Evolutionary conservation across 2,329 filamentous ascomycete species (phyloP).

Genomic region (Apiospora malaysiana): DNA sequence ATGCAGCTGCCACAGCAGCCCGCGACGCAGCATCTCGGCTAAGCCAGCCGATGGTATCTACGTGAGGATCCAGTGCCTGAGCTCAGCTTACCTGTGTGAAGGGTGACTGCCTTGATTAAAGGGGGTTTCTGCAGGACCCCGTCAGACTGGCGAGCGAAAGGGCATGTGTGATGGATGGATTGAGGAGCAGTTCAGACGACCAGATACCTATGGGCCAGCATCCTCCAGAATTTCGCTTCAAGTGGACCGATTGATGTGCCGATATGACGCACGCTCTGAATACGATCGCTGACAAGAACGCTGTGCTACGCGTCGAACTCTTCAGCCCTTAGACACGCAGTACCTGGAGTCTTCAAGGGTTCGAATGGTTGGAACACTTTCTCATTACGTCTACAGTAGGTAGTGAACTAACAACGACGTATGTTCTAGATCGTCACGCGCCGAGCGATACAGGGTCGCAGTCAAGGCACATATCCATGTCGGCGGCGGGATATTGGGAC

Average conservation of each 20-base stretch:
- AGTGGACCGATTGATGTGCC: neutral
- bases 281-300: neutral
- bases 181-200: neutral
- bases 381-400: neutral
- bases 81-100: neutral
- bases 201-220: neutral
- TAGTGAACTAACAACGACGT: neutral
- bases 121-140: neutral
- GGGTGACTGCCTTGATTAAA: neutral
- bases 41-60: neutral
- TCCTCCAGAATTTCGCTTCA: neutral
- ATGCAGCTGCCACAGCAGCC: constrained; percentile 17
- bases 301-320: neutral
- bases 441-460: neutral
- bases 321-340: neutral
- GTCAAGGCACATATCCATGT: neutral
- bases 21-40: constrained; percentile 6
- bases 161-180: neutral
- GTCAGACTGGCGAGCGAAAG: neutral
- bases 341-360: neutral
- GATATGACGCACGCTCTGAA: neutral
- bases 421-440: neutral
- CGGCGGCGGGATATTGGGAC: neutral
- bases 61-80: neutral
- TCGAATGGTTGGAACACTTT: neutral